phyloP scores from a whole-genome alignment of 2,329 filamentous ascomycete genomes.

The Fusarium sp. region DNA sequence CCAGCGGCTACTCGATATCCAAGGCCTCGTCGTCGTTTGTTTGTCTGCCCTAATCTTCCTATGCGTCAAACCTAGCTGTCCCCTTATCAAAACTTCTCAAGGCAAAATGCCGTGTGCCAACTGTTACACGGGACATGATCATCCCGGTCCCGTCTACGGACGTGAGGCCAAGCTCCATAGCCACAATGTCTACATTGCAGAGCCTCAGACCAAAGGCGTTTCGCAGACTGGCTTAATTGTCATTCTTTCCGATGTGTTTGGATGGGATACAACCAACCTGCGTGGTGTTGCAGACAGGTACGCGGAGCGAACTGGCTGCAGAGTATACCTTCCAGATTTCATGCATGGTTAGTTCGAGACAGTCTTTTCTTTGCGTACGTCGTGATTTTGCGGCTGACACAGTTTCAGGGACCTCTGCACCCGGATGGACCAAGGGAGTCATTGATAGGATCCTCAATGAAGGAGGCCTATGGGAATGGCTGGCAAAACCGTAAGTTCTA shows the following conservation, averaged over 20 bases:
- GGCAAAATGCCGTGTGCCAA: not conserved
- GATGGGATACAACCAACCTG: slow-evolving; percentile 1
- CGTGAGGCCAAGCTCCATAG: not conserved
- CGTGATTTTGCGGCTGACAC: not conserved
- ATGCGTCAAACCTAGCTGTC: not conserved
- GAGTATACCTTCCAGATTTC: slow-evolving; percentile 5
- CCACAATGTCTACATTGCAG: not conserved
- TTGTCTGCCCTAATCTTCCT: not conserved
- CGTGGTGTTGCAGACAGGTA: slow-evolving; percentile 4
- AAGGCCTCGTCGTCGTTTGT: not conserved
- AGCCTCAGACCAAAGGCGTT: not conserved
- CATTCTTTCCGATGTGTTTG: not conserved
- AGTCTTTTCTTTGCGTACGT: not conserved
- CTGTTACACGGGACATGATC: not conserved
- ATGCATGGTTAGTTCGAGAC: not conserved
- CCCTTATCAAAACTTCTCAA: not conserved
- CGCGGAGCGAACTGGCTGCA: not conserved
- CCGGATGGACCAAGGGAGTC: not conserved
- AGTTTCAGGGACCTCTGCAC: slow-evolving; percentile 3
- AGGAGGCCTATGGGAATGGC: slow-evolving; percentile 3
- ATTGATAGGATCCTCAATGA: slow-evolving; percentile 4
- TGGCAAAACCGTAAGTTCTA: slow-evolving; percentile 1
- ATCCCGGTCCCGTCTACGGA: not conserved
- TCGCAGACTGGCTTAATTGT: not conserved
- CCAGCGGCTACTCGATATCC: not conserved